Evolutionary conservation across 768 basidiomycete species (phyloP).

Genomic region (Chalciporus pseudorubinellus): DNA sequence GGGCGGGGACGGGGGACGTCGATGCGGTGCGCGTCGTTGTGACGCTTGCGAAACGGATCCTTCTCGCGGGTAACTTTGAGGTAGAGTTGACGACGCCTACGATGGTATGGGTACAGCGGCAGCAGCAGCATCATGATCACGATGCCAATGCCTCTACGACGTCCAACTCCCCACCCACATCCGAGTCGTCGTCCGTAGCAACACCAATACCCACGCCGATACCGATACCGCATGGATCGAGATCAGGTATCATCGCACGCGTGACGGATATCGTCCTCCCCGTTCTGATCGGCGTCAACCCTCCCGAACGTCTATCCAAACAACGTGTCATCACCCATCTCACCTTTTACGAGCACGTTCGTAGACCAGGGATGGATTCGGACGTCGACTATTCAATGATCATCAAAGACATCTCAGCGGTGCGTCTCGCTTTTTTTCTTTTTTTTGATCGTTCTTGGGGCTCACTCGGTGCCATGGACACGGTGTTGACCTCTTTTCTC

Average conservation of each 20-base stretch:
- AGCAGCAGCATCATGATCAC: too few species aligned
- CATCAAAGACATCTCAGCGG: constrained; percentile 32
- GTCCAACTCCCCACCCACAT: too few species aligned
- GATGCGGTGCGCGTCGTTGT: too few species aligned
- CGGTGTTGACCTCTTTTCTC: too few species aligned
- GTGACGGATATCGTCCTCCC: constrained; percentile 48
- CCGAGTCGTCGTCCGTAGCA: too few species aligned
- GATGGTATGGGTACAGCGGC: background rate
- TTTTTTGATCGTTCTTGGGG: too few species aligned
- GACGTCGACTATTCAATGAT: constrained; percentile 38
- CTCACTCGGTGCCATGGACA: background rate
- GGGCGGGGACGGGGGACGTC: too few species aligned
- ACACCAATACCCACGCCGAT: too few species aligned
- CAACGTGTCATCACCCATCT: constrained; percentile 62
- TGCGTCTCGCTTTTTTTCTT: constrained; percentile 1
- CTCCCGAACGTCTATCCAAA: constrained; percentile 62
- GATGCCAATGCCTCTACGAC: too few species aligned
- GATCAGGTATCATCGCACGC: constrained; percentile 28
- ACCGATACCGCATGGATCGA: too few species aligned
- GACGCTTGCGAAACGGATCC: too few species aligned
- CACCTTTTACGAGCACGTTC: constrained; percentile 36
- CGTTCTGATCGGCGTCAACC: constrained; percentile 69
- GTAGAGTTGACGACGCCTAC: constrained; percentile 31
- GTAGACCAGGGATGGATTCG: constrained; percentile 9
- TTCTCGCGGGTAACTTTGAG: too few species aligned